Evolutionary conservation across 495 filamentous ascomycete genomes (phyloP), one percentile per base, ranked within the genome.

Genomic region (Neurospora discreta): DNA sequence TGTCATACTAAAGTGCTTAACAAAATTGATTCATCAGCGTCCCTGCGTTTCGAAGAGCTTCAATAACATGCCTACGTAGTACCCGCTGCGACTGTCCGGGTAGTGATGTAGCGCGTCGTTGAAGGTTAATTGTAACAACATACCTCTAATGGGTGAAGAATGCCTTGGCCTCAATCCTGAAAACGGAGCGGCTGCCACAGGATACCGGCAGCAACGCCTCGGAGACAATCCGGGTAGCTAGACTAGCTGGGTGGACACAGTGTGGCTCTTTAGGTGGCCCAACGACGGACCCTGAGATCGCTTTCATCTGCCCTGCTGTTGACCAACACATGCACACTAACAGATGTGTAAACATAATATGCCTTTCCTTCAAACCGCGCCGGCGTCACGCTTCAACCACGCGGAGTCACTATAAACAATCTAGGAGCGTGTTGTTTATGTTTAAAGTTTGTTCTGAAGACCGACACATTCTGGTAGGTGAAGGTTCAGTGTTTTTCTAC

Each of bases 321-420:
- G 18, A 65, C 52, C 52, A 65, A 18, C 52, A 18, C 52, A 33
- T 16, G 9, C 26, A 65, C 52, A 65, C 52, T 65, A 65, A 65
- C 43, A 26, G 58, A 42, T 73, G 71, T 69, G 69, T 58, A 60
- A 73, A 33, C 33, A 65, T 60, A 60, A 65, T 60, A 60, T 71
- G 5, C 68, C 68, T 71, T 70, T 41, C 70, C 69, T 73, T 75
- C 74, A 68, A 70, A 70, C 72, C 74, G 74, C 72, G 52, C 74
- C 69, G 13, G 52, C 15, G 15, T 33, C 6, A 60, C 18, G 15
- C 30, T 60, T 60, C 52, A 33, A 60, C 52, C 26, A 60, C 52
- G 26, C 52, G 33, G 52, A 60, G 26, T 23, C 26, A 60, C 33
- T 26, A 15, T 33, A 33, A 60, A 18, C 52, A 60, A 33, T 15